These are phyloP conservation scores for Xanthoconium stramineum DNA, from an alignment of 768 basidiomycete species.

Conservation along the genomic window DNA sequence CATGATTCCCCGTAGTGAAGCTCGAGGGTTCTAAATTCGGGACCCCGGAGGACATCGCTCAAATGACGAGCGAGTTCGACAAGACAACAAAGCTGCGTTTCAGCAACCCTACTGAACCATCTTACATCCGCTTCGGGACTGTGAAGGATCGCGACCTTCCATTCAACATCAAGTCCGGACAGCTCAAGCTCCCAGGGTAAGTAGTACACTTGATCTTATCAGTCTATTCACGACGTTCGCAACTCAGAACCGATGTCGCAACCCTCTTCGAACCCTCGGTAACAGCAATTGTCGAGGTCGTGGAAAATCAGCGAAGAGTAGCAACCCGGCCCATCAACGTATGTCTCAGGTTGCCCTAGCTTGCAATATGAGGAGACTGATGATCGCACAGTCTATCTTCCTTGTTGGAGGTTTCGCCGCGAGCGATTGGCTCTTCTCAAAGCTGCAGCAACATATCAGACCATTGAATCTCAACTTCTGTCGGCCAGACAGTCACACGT, in stretches of 20 bases:
- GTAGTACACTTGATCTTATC: not conserved
- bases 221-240: not conserved
- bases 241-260: slow-evolving; percentile 28
- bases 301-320: slow-evolving; percentile 22
- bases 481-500: slow-evolving; percentile 54
- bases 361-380: not conserved
- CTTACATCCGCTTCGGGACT: slow-evolving; percentile 48
- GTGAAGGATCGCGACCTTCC: slow-evolving; percentile 38
- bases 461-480: slow-evolving; percentile 38
- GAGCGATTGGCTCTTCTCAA: slow-evolving; percentile 41
- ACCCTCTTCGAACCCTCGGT: slow-evolving; percentile 29
- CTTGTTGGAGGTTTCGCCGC: slow-evolving; percentile 46
- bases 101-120: slow-evolving; percentile 34
- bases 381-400: slow-evolving; percentile 29
- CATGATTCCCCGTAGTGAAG: slow-evolving; percentile 30
- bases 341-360: slow-evolving; percentile 5
- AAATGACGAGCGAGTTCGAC: slow-evolving; percentile 45
- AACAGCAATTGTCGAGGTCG: slow-evolving; percentile 18
- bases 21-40: slow-evolving; percentile 41
- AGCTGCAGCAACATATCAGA: slow-evolving; percentile 31
- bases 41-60: slow-evolving; percentile 36
- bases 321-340: slow-evolving; percentile 25
- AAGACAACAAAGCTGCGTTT: slow-evolving; percentile 47
- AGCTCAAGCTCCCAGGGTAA: slow-evolving; percentile 42
- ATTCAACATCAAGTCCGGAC: slow-evolving; percentile 44